These are phyloP conservation scores for Suhomyces xylopsoci DNA, from an alignment of 805 yeast genomes.

Conservation along the genomic window DNA sequence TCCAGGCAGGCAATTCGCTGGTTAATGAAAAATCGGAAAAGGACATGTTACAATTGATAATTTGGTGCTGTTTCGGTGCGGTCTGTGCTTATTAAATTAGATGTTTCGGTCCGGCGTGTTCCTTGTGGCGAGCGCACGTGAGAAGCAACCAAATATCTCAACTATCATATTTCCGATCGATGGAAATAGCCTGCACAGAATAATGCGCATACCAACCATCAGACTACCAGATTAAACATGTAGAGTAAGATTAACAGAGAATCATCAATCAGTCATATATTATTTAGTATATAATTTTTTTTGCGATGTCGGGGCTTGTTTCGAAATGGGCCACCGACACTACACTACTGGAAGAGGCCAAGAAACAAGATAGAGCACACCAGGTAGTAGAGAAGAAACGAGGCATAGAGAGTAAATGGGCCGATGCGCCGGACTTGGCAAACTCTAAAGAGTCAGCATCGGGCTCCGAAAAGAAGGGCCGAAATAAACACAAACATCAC, in stretches of 20 bases:
- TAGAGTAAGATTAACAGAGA: no score
- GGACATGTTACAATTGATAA: conserved; percentile 5
- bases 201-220: no score
- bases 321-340: conserved; percentile 39
- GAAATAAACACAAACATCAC: background rate
- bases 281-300: no score
- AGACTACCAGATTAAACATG: no score
- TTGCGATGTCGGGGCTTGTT: conserved; percentile 18
- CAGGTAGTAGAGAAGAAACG: background rate
- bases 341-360: conserved; percentile 23
- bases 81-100: background rate
- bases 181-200: background rate
- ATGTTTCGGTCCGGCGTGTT: conserved; percentile 2
- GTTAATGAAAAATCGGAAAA: conserved; percentile 50
- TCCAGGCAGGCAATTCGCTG: conserved; percentile 81
- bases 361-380: conserved; percentile 16
- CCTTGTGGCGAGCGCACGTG: background rate
- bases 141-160: background rate
- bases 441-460: background rate
- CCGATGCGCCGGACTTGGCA: conserved; percentile 13
- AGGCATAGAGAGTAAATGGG: conserved; percentile 31
- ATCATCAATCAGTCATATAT: no score
- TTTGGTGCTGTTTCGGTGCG: background rate
- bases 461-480: background rate
- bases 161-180: no score